Conservation (phyloP, 371 early-diverging fungal species). For the Apophysomyces ossiformis region DNA sequence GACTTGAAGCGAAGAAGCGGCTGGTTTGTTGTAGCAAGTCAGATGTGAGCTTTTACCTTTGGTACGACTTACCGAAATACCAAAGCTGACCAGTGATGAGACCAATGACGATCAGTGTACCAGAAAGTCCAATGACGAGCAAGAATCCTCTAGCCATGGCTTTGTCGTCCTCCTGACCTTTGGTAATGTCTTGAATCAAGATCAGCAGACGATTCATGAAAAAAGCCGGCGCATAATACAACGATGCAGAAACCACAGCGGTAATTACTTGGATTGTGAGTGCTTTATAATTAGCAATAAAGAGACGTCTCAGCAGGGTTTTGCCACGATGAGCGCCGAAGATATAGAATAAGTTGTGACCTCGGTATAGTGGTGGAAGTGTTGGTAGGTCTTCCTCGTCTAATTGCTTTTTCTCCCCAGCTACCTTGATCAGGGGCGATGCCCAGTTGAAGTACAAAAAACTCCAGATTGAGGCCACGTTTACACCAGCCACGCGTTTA, state of each 20-base stretch:
- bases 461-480: constrained; percentile 33
- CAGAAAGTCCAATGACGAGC: constrained; percentile 34
- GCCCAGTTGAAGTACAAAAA: constrained; percentile 34
- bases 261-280: constrained; percentile 23
- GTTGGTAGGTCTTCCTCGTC: constrained; percentile 24
- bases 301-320: constrained; percentile 25
- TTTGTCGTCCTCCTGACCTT: constrained; percentile 16
- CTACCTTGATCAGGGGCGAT: constrained; percentile 16
- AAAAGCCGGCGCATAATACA: constrained; percentile 32
- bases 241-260: not conserved
- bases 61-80: constrained; percentile 29
- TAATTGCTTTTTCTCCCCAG: constrained; percentile 1
- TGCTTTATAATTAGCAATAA: constrained; percentile 21
- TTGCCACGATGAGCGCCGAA: constrained; percentile 18
- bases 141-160: constrained; percentile 21
- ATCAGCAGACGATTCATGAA: constrained; percentile 29
- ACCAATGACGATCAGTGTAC: constrained; percentile 30
- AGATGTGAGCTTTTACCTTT: not conserved
- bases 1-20: constrained; percentile 25
- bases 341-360: constrained; percentile 20
- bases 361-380: constrained; percentile 22
- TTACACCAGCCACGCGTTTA: constrained; percentile 21
- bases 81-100: constrained; percentile 39
- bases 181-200: constrained; percentile 22
- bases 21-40: not conserved